These are phyloP conservation scores for Xylaria multiplex DNA, from an alignment of 2,329 filamentous ascomycete genomes.

Conservation along the genomic window DNA sequence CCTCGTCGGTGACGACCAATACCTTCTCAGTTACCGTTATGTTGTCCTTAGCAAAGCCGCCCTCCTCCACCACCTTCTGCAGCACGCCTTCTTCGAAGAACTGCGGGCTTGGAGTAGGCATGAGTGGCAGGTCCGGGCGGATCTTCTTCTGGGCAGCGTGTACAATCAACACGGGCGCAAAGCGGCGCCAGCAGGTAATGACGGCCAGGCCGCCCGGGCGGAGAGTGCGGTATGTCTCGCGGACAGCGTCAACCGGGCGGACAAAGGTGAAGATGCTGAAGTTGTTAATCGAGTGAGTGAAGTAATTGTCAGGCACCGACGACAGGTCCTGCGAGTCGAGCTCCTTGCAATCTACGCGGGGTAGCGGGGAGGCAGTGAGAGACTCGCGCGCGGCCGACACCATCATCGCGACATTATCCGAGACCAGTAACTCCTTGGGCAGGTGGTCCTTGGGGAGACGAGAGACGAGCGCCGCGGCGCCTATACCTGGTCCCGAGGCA, in stretches of 20 bases:
- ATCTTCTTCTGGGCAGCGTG: conserved; percentile 44
- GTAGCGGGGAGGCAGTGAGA: conserved; percentile 42
- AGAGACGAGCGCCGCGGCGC: conserved; percentile 44
- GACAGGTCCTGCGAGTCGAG: conserved; percentile 44
- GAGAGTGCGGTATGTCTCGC: conserved; percentile 43
- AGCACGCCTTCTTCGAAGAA: conserved; percentile 44
- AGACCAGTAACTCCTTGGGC: conserved; percentile 44
- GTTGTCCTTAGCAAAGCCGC: conserved; percentile 41
- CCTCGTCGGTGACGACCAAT: conserved; percentile 41
- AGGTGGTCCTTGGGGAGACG: conserved; percentile 43
- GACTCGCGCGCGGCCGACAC: conserved; percentile 45
- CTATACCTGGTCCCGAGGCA: conserved; percentile 47
- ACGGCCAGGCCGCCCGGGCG: conserved; percentile 40
- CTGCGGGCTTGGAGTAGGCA: conserved; percentile 41
- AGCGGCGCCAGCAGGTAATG: conserved; percentile 44
- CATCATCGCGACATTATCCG: conserved; percentile 46
- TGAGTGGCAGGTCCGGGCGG: conserved; percentile 43
- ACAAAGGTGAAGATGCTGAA: conserved; percentile 46
- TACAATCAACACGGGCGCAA: conserved; percentile 42
- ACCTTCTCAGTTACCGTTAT: conserved; percentile 40
- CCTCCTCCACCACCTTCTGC: conserved; percentile 42
- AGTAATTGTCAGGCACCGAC: conserved; percentile 40
- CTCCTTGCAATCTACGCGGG: conserved; percentile 43
- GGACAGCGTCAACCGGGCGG: conserved; percentile 37
- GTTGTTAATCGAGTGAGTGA: conserved; percentile 45